Conservation (phyloP, 176 grass and related monocot species). For the Puya raimondii region DNA sequence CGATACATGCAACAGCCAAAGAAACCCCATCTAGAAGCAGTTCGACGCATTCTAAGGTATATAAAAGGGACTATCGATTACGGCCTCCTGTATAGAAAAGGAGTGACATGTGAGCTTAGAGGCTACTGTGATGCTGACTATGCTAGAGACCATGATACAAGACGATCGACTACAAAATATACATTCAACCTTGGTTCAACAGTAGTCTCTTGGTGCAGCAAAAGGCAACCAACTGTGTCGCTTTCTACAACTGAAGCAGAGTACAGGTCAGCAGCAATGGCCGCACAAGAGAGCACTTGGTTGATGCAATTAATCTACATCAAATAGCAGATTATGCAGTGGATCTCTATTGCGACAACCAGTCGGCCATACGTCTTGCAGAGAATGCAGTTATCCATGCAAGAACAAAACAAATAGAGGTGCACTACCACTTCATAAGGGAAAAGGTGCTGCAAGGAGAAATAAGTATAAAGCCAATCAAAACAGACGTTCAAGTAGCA, state of each 20-base stretch:
- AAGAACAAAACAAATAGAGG: not conserved
- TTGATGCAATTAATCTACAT: not conserved
- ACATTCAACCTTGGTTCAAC: not conserved
- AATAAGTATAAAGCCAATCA: no score
- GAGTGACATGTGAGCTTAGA: not conserved
- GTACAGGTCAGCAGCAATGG: not conserved
- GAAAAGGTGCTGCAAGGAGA: no score
- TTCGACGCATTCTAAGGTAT: not conserved
- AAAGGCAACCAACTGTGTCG: constrained; percentile 11
- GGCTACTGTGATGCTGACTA: constrained; percentile 10
- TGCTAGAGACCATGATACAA: constrained; percentile 4
- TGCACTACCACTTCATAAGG: not conserved
- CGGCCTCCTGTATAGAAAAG: constrained; percentile 1
- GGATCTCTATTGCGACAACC: constrained; percentile 4
- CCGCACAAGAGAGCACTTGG: not conserved
- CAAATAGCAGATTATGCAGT: not conserved
- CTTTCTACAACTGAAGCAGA: constrained; percentile 14
- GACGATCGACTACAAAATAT: not conserved
- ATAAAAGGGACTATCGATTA: constrained; percentile 9
- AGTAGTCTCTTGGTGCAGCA: constrained; percentile 13
- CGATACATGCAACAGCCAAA: constrained; percentile 14
- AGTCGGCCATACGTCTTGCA: not conserved
- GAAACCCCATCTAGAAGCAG: constrained; percentile 15
- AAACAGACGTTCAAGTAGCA: no score
- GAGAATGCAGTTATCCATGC: constrained; percentile 9